A percentile compares a stretch with the other conserved stretches of the same genome.
Evolutionary conservation across 1,284 basidiomycete species (phyloP).

Genomic region (Ustilago curta): DNA sequence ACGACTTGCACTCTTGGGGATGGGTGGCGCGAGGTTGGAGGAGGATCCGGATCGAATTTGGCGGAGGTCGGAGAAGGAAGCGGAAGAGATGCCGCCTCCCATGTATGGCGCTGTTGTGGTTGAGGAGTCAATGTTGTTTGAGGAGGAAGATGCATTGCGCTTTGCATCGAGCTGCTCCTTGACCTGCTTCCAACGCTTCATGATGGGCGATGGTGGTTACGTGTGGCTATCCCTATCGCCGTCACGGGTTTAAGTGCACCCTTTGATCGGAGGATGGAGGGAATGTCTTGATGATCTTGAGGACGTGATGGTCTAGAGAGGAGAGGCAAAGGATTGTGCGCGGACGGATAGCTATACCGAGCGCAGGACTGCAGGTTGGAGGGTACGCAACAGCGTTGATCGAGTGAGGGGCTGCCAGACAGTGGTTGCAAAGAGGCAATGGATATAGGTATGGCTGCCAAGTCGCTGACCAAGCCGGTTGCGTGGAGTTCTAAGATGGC

Average conservation of each 20-base stretch:
- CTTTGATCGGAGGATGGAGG: not conserved
- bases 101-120: conserved; percentile 20
- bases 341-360: not conserved
- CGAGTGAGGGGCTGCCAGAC: not conserved
- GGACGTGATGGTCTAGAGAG: conserved; percentile 1
- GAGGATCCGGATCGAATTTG: conserved; percentile 19
- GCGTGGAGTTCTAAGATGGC: not conserved
- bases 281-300: conserved; percentile 4
- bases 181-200: conserved; percentile 46
- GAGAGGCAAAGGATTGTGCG: too few species aligned
- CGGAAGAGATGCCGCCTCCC: conserved; percentile 40
- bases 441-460: not conserved
- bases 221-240: too few species aligned
- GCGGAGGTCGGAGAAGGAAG: conserved; percentile 34
- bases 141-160: conserved; percentile 28
- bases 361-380: conserved; percentile 1
- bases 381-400: not conserved
- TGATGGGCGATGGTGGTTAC: not conserved
- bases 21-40: conserved; percentile 31
- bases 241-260: not conserved
- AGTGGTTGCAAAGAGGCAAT: not conserved
- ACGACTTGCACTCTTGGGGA: conserved; percentile 36
- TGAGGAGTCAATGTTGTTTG: conserved; percentile 12
- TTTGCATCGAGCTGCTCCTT: conserved; percentile 45
- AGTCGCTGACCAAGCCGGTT: not conserved